Base-by-base conservation (phyloP, 1,284 basidiomycete species). In the Vanrija sp. region DNA sequence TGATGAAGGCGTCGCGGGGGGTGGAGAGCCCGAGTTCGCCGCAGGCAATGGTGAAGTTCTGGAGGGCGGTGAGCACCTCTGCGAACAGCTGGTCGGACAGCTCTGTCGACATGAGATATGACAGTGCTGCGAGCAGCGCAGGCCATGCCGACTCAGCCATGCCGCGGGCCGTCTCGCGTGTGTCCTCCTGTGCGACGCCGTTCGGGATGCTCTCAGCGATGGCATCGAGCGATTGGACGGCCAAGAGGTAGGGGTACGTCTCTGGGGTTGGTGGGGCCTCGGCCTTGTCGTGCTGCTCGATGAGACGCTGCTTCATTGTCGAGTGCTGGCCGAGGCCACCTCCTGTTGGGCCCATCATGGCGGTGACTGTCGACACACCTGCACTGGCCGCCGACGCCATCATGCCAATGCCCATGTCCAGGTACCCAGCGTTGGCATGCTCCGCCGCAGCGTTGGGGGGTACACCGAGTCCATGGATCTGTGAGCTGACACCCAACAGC, bases 201-300 rank as follows among this genome's bases (percentile, higher is more conserved):
- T 82, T 77, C 0, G 87, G 86, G 55, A 98, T 87, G 4, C 91
- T 91, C 66, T 96, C 90, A 46, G 88, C 90, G 3, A 98, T 79
- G 0, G 89, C 87, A 19, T 88, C 83, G 7, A 97, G 81, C 61
- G 88, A 92, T 66, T 98, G 93, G 0, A 96, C 81, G 1, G 87
- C 88, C 1, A 98, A 83, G 2, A 97, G 84, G 69, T 94, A 96
- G 53, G 92, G 82, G 72, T 98, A 98, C 0, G 88, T 83, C 57
- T 98, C 92, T 0, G 93, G 93, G 46, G 95, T 89, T 0, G 83
- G 79, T 0, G 96, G 96, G 0, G 94, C 85, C 65, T 98, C 96
- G 0, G 90, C 86, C 75, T 98, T 96, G 77, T 97, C 93, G 16
- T 95, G 83, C 71, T 96, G 93, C 68, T 97, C 93, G 63, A 97